Conservation (phyloP, 208 protist species). For the Wallacemonas sp. region DNA sequence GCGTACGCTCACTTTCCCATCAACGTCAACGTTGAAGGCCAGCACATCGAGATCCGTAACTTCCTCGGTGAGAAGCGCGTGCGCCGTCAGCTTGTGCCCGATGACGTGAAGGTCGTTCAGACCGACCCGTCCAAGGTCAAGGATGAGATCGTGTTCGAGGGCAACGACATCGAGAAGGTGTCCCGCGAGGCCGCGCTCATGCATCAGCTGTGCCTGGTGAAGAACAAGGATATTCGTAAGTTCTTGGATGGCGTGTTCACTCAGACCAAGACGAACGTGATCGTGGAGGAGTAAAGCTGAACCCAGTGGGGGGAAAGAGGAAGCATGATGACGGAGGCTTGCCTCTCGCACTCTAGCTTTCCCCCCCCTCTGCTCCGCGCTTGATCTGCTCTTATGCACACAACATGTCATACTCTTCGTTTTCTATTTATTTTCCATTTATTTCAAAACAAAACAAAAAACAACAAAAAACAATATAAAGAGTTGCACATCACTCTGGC, state of each 20-base stretch:
- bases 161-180: constrained; percentile 95
- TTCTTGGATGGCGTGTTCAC: constrained; percentile 99
- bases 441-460: constrained; percentile 5
- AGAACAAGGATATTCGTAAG: constrained; percentile 99
- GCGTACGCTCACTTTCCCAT: constrained; percentile 99
- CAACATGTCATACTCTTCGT: neutral
- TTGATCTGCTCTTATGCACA: neutral
- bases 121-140: constrained; percentile 93
- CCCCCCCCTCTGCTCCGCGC: constrained; percentile 1
- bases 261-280: constrained; percentile 93
- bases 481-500: neutral
- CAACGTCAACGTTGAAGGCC: constrained; percentile 94
- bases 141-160: constrained; percentile 97
- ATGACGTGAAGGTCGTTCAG: constrained; percentile 89
- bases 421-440: constrained; percentile 9
- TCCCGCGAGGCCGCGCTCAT: constrained; percentile 95
- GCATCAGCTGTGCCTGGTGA: constrained; percentile 95
- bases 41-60: constrained; percentile 98
- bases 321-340: too few relatives aligned
- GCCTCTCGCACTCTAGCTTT: constrained; percentile 4
- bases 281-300: constrained; percentile 52
- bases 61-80: constrained; percentile 99
- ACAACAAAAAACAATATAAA: neutral
- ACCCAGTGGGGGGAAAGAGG: neutral
- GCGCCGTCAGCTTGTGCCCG: constrained; percentile 86